Conservation (phyloP, 192 early-diverging fungal genomes). For the Paraglomus brasilianum region DNA sequence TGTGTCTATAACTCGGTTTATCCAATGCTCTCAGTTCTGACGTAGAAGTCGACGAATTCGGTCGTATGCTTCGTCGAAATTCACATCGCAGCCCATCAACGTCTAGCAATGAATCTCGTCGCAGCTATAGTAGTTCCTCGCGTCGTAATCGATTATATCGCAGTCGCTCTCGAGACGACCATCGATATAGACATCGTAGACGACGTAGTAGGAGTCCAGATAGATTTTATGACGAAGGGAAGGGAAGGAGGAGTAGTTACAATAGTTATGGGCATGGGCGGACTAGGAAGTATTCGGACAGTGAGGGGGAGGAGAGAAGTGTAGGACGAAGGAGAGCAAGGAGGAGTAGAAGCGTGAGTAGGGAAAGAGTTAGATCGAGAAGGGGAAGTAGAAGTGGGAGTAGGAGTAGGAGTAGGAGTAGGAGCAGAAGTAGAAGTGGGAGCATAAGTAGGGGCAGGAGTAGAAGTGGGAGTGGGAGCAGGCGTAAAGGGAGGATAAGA, state of each 20-base stretch:
- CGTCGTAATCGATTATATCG: too few relatives aligned
- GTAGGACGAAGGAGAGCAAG: too few relatives aligned
- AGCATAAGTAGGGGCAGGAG: background rate
- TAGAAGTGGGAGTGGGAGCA: background rate
- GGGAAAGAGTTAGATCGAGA: background rate
- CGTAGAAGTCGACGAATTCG: constrained; percentile 49
- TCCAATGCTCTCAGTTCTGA: constrained; percentile 2
- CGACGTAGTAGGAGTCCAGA: too few relatives aligned
- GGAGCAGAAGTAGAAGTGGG: background rate
- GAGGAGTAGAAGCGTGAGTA: too few relatives aligned
- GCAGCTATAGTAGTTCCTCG: too few relatives aligned
- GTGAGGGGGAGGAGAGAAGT: background rate
- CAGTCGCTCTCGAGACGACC: background rate
- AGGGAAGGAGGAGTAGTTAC: too few relatives aligned
- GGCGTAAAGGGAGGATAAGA: constrained; percentile 17
- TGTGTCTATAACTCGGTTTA: too few relatives aligned
- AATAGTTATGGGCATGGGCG: too few relatives aligned
- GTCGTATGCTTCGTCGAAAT: constrained; percentile 36
- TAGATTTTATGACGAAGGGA: too few relatives aligned
- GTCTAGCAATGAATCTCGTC: too few relatives aligned
- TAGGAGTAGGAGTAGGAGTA: too few relatives aligned
- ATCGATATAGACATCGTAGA: background rate
- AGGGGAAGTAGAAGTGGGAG: background rate
- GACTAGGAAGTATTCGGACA: background rate
- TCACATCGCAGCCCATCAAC: background rate